Evolutionary conservation across 1,284 basidiomycete genomes (phyloP).

Genomic region (Porogramme epimiltina): DNA sequence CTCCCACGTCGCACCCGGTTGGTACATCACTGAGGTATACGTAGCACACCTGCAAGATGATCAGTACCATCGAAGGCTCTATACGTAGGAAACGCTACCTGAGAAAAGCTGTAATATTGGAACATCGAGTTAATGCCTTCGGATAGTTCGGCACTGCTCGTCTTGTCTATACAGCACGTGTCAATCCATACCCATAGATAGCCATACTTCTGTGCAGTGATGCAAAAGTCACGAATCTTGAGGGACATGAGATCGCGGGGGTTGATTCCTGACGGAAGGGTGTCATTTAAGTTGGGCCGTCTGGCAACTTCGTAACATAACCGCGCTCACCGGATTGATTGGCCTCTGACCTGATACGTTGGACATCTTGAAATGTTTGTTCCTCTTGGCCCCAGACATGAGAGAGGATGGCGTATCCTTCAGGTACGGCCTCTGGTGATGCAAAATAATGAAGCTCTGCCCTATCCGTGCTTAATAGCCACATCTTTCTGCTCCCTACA

Average conservation of each 20-base stretch:
- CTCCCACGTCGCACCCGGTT: conserved; percentile 3
- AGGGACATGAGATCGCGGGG: conserved; percentile 5
- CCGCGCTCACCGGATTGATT: not conserved
- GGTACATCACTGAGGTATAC: conserved; percentile 19
- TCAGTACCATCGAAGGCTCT: too few species aligned
- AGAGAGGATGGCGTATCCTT: conserved; percentile 2
- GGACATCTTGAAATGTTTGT: not conserved
- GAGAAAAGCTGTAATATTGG: conserved; percentile 8
- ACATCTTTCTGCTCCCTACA: too few species aligned
- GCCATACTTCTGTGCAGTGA: conserved; percentile 7
- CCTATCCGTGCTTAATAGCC: not conserved
- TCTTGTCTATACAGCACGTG: conserved; percentile 19
- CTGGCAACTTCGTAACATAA: not conserved
- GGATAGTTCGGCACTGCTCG: conserved; percentile 19
- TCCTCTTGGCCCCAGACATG: not conserved
- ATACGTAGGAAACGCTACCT: too few species aligned
- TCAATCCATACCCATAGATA: conserved; percentile 18
- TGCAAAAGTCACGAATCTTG: conserved; percentile 13
- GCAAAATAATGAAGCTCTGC: not conserved
- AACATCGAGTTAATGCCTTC: conserved; percentile 23
- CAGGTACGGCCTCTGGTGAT: not conserved
- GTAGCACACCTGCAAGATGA: conserved; percentile 20
- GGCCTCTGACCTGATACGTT: not conserved
- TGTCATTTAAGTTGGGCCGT: too few species aligned
- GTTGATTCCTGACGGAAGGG: too few species aligned